Conservation (phyloP, 345 rosid genomes). For the Zanthoxylum bungeanum region DNA sequence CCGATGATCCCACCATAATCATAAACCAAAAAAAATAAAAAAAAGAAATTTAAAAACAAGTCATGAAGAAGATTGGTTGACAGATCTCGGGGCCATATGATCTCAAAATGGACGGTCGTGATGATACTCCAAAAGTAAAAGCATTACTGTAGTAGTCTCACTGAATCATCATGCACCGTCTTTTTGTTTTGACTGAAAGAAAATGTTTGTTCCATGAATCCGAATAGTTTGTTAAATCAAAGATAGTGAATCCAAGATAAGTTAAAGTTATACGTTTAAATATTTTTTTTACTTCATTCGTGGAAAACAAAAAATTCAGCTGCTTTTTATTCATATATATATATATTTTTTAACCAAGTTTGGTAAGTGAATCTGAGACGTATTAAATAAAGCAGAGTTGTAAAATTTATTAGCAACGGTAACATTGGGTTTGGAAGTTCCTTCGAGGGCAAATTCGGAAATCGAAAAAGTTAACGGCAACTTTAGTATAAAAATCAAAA, state of each 20-base stretch:
- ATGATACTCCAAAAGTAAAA: neutral
- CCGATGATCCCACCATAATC: neutral
- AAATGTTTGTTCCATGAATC: neutral
- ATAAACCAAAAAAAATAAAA: neutral
- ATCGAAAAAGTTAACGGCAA: constrained; percentile 31
- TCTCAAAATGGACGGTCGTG: neutral
- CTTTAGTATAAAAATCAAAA: constrained; percentile 17
- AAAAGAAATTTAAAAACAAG: neutral
- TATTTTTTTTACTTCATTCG: neutral
- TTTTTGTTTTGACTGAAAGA: neutral
- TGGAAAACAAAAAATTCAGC: neutral
- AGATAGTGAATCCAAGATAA: neutral
- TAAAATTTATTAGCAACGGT: constrained; percentile 43
- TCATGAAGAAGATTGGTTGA: too few species aligned
- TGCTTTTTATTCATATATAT: neutral
- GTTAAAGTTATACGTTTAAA: neutral
- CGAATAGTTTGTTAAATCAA: neutral
- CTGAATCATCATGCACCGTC: neutral
- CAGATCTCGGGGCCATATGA: neutral
- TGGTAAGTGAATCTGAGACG: constrained; percentile 2
- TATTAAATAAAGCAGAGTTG: constrained; percentile 2
- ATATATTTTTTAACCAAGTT: neutral
- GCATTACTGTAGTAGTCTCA: neutral
- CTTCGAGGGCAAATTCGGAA: constrained; percentile 43
- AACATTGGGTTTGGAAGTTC: constrained; percentile 38